Percentiles rank a stretch among this genome's conserved stretches.
These are phyloP conservation scores for Colletotrichum tropicale DNA, from an alignment of 2,329 filamentous ascomycete species.

Conservation along the genomic window DNA sequence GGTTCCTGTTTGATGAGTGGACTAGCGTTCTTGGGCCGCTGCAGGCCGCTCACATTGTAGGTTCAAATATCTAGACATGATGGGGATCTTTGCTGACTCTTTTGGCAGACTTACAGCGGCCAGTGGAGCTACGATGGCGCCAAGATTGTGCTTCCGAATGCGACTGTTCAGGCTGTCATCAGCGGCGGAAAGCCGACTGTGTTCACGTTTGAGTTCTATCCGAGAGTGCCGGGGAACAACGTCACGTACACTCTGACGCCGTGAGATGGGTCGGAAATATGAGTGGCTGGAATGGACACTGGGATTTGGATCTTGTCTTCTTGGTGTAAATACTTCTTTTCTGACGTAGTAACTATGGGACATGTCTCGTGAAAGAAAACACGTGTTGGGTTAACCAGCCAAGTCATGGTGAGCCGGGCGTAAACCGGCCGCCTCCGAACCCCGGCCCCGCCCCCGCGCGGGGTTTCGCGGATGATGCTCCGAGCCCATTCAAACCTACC, in stretches of 20 bases:
- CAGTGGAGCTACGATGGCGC: slow-evolving; percentile 57
- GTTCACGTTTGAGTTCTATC: slow-evolving; percentile 62
- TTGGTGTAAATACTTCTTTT: background rate
- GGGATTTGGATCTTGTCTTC: too few relatives aligned
- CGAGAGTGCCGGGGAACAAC: slow-evolving; percentile 51
- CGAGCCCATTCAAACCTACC: background rate
- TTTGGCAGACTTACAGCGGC: slow-evolving; percentile 44
- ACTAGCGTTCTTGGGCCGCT: slow-evolving; percentile 57
- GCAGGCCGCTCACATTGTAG: slow-evolving; percentile 49
- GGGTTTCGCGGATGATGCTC: background rate
- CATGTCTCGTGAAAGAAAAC: too few relatives aligned
- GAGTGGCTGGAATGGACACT: too few relatives aligned
- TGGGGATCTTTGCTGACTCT: background rate
- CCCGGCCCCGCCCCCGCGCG: background rate
- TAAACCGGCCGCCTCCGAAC: background rate
- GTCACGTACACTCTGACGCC: slow-evolving; percentile 44
- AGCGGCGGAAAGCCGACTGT: slow-evolving; percentile 45
- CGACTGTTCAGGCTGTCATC: slow-evolving; percentile 50
- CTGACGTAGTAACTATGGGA: too few relatives aligned
- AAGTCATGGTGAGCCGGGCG: background rate
- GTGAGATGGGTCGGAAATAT: background rate
- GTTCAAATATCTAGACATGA: background rate
- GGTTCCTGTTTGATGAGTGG: slow-evolving; percentile 60
- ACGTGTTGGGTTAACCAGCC: too few relatives aligned
- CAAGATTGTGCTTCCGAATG: slow-evolving; percentile 49